phyloP scores from a whole-genome alignment of 2,329 filamentous ascomycete genomes.

The Ustilaginoidea virens region DNA sequence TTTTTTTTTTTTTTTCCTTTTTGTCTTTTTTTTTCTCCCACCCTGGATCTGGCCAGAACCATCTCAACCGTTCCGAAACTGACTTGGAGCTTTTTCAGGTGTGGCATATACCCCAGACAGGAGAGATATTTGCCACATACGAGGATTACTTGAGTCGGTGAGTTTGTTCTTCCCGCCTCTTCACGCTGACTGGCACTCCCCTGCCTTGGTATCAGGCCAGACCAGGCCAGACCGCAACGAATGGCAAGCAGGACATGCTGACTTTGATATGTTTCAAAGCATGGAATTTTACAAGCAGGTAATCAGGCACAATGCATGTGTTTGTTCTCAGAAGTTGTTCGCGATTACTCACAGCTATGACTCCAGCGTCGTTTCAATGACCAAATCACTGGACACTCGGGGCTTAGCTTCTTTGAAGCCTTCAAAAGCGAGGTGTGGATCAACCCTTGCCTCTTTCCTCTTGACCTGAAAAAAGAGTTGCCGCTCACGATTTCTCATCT shows the following conservation, averaged over 20 bases:
- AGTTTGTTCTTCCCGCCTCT: slow-evolving; percentile 15
- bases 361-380: slow-evolving; percentile 75
- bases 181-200: too few relatives aligned
- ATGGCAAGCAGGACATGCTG: too few relatives aligned
- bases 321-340: background rate
- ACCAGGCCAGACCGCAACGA: too few relatives aligned
- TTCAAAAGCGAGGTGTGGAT: slow-evolving; percentile 67
- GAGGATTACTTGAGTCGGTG: slow-evolving; percentile 77
- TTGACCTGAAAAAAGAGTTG: background rate
- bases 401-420: slow-evolving; percentile 83
- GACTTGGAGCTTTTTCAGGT: too few relatives aligned
- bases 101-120: slow-evolving; percentile 81
- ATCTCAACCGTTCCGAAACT: too few relatives aligned
- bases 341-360: slow-evolving; percentile 4
- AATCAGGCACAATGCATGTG: background rate
- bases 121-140: slow-evolving; percentile 78
- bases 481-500: slow-evolving; percentile 2
- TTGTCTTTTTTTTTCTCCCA: background rate
- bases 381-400: slow-evolving; percentile 87
- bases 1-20: too few relatives aligned
- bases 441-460: background rate
- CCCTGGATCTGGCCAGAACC: too few relatives aligned
- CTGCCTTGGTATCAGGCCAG: too few relatives aligned
- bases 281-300: slow-evolving; percentile 92
- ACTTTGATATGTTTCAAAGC: too few relatives aligned